These are phyloP conservation scores for Zea luxurians DNA, from an alignment of 176 grass and related monocot genomes.

Conservation along the genomic window DNA sequence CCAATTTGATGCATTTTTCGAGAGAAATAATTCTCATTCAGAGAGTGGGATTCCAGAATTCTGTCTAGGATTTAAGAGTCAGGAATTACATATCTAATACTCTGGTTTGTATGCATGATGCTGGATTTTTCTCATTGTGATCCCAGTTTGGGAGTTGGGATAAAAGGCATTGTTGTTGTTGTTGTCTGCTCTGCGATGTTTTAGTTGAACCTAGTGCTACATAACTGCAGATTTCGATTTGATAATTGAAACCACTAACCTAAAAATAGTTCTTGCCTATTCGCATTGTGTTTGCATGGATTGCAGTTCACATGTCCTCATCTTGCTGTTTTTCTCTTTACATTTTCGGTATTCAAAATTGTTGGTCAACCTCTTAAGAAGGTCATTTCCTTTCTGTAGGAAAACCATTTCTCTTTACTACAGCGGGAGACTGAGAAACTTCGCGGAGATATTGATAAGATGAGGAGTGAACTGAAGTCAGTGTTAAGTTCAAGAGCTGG, in stretches of 20 bases:
- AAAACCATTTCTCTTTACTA: conserved; percentile 88
- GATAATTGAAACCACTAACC: neutral
- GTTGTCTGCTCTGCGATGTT: neutral
- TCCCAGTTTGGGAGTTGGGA: neutral
- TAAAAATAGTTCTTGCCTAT: neutral
- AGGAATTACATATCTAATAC: neutral
- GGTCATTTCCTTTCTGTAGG: conserved; percentile 49
- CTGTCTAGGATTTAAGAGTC: neutral
- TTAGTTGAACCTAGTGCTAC: neutral
- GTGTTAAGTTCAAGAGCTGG: conserved; percentile 40
- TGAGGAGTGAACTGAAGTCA: conserved; percentile 93
- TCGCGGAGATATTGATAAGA: conserved; percentile 83
- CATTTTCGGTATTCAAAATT: neutral
- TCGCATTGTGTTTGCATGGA: neutral
- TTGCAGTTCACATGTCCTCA: neutral
- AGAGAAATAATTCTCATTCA: neutral
- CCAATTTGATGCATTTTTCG: neutral
- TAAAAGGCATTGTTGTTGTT: neutral
- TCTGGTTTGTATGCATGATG: neutral
- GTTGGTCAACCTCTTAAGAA: neutral
- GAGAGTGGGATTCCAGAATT: neutral
- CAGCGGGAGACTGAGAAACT: conserved; percentile 96
- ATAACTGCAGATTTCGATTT: neutral
- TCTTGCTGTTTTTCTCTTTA: neutral
- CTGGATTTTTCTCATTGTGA: neutral